Base-by-base conservation (phyloP, 2,329 filamentous ascomycete genomes). In the Sphaceloma murrayae region DNA sequence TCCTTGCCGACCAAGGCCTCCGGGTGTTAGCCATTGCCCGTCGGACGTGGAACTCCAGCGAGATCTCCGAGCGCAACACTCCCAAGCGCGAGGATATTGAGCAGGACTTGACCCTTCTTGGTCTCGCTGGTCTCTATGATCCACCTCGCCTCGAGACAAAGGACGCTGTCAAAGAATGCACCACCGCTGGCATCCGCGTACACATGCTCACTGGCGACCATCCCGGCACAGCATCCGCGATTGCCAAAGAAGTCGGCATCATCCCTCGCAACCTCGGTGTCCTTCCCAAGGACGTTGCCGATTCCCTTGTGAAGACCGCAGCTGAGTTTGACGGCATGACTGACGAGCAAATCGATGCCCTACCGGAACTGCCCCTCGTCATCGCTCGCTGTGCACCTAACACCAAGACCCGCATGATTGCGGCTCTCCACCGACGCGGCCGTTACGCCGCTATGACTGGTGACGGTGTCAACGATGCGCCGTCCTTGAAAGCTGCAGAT, bases 181-280 rank as follows among this genome's bases (percentile, higher is more conserved):
- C 67, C 46, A 55, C 60, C 30, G 66, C 67, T 31, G 67, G 67
- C n/a, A 68, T 70, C 34, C 65, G 62, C 1, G 66, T 70, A 1
- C 67, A 69, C 50, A 70, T 70, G 67, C 58, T 69, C 19, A 70
- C 67, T 29, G 67, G 67, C 32, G 67, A 70, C 29, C 66, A 69
- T 47, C 60, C 63, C 19, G 65, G 63, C 43, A 69, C 67, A 5
- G 67, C 67, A 1, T 61, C 56, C 18, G 65, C 67, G 26, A 70
- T 70, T 45, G 67, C 67, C n/a, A 59, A 58, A 33, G 63, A 68
- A 34, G 66, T 69, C 21, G 66, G 65, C 22, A 69, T 69, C 22
- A 49, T 69, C n/a, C 61, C 62, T 7, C 52, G 50, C 21, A 40
- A 40, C 46, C 49, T 24, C 46, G 36, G 36, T 8, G 13, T 40